phyloP scores from a whole-genome alignment of 2,329 filamentous ascomycete species.

The Coccinonectria pachysandricola region DNA sequence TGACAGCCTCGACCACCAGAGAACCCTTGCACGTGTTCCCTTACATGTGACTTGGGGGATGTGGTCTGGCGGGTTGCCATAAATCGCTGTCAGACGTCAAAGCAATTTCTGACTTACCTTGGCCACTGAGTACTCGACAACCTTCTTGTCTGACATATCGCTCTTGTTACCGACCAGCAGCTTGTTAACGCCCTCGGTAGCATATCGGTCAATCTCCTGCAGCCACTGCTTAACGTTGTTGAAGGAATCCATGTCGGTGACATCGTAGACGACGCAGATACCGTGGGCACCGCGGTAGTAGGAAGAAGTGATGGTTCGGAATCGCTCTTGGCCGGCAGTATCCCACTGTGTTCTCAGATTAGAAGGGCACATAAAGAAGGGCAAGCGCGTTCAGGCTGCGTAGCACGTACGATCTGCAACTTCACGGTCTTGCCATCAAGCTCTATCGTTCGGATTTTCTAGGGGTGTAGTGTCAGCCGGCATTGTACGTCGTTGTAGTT shows the following conservation, averaged over 20 bases:
- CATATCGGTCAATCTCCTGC: slow-evolving; percentile 98
- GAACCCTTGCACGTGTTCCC: too few species aligned
- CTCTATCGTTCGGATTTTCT: slow-evolving; percentile 99
- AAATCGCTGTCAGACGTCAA: too few species aligned
- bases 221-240: slow-evolving; percentile 99
- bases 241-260: slow-evolving; percentile 99
- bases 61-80: too few species aligned
- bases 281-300: slow-evolving; percentile 99
- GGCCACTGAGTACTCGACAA: slow-evolving; percentile 97
- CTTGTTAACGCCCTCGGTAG: slow-evolving; percentile 99
- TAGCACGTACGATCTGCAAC: slow-evolving; percentile 79
- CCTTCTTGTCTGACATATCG: slow-evolving; percentile 99
- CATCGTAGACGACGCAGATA: slow-evolving; percentile 99
- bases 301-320: slow-evolving; percentile 98
- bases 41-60: too few species aligned
- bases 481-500: too few species aligned
- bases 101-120: slow-evolving; percentile 57
- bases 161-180: slow-evolving; percentile 99
- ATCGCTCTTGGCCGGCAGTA: slow-evolving; percentile 96
- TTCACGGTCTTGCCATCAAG: slow-evolving; percentile 99
- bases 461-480: too few species aligned
- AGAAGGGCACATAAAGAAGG: slow-evolving; percentile 1
- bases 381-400: slow-evolving; percentile 1
- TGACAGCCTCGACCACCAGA: too few species aligned
- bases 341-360: slow-evolving; percentile 94